Evolutionary conservation across 306 rosid species (phyloP).

Genomic region (Prunus davidiana): DNA sequence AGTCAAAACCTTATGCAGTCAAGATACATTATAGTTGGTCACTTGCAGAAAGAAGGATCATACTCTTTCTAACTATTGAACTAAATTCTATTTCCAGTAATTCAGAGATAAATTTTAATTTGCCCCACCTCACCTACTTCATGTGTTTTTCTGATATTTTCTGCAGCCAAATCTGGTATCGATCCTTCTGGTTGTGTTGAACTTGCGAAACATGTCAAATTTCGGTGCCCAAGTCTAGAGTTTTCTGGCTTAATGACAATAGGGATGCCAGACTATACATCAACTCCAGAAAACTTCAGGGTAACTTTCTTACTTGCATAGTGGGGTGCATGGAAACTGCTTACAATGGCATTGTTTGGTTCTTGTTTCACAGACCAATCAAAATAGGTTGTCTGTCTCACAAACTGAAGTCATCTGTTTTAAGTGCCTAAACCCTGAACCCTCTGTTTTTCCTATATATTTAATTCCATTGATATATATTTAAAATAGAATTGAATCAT

Average conservation of each 20-base stretch:
- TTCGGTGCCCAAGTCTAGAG: conserved; percentile 42
- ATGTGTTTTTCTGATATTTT: neutral
- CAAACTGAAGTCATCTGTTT: neutral
- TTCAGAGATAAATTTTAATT: neutral
- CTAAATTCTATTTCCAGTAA: neutral
- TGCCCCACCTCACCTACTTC: neutral
- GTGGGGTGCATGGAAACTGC: conserved; percentile 1
- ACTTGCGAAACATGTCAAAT: conserved; percentile 42
- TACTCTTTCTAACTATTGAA: neutral
- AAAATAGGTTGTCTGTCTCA: neutral
- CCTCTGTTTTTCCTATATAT: neutral
- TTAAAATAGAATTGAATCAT: neutral
- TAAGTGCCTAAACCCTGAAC: neutral
- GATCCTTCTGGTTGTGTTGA: conserved; percentile 44
- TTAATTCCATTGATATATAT: neutral
- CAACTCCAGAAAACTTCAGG: conserved; percentile 49
- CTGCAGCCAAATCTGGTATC: conserved; percentile 51
- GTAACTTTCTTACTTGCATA: conserved; percentile 18
- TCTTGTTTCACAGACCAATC: conserved; percentile 13
- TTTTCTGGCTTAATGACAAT: conserved; percentile 58
- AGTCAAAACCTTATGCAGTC: neutral
- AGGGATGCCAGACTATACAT: conserved; percentile 55
- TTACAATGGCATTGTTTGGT: neutral
- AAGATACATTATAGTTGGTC: neutral
- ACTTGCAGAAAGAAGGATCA: conserved; percentile 3